phyloP scores from a whole-genome alignment of 352 stramenopile species.

The Thraustotheca clavata region DNA sequence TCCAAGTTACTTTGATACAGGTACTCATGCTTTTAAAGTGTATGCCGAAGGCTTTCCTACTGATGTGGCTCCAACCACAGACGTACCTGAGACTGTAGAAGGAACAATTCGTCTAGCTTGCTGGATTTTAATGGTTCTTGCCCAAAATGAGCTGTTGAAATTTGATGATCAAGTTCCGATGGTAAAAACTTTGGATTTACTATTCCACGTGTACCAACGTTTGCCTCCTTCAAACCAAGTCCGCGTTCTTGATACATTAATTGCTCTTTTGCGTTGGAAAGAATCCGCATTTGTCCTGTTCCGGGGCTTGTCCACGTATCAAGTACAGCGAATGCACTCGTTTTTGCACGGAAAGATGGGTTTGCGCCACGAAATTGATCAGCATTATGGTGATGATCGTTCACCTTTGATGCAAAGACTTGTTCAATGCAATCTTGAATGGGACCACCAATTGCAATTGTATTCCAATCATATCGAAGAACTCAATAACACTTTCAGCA shows the following conservation, averaged over 20 bases:
- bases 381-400: background rate
- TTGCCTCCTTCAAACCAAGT: constrained; percentile 5
- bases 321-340: background rate
- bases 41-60: background rate
- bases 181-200: background rate
- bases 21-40: constrained; percentile 6
- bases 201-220: constrained; percentile 11
- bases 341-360: constrained; percentile 42
- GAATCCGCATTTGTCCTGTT: background rate
- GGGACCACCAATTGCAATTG: background rate
- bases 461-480: too few relatives aligned
- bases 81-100: background rate
- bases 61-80: background rate
- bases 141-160: background rate
- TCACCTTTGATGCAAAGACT: background rate
- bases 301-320: background rate
- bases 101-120: background rate
- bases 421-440: background rate
- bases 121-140: background rate
- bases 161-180: background rate
- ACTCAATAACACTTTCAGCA: too few relatives aligned
- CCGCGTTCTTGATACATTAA: background rate
- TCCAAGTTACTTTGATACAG: background rate
- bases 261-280: background rate
- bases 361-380: constrained; percentile 37